These are phyloP conservation scores for Ceratocystis huliohia DNA, from an alignment of 2,329 filamentous ascomycete genomes.

Conservation along the genomic window DNA sequence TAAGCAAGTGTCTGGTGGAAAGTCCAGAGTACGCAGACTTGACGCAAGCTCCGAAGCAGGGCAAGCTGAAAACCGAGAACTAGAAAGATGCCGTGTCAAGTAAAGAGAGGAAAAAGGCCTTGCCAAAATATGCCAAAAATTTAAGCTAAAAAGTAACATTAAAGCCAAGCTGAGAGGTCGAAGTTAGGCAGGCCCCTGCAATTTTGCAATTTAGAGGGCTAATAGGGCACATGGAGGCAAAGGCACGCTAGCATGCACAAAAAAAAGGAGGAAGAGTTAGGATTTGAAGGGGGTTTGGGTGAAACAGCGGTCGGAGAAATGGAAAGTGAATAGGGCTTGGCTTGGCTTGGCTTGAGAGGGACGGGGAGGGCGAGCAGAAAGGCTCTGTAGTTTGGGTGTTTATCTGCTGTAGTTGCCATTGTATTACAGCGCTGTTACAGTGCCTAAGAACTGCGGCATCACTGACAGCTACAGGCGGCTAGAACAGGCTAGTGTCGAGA, in stretches of 20 bases:
- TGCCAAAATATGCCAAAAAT: no score
- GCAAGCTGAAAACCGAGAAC: not conserved
- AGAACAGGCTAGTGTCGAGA: no score
- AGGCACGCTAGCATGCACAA: not conserved
- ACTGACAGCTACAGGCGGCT: no score
- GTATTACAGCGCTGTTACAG: not conserved
- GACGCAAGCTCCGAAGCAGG: not conserved
- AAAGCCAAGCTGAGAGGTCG: not conserved
- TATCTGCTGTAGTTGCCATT: not conserved
- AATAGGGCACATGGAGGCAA: no score
- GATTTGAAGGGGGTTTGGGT: not conserved
- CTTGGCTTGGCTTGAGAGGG: no score
- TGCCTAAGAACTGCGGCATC: no score
- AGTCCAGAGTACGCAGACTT: not conserved
- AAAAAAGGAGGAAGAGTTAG: not conserved
- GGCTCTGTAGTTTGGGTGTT: not conserved
- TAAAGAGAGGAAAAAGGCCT: not conserved
- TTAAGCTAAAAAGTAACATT: not conserved
- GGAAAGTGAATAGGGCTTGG: not conserved
- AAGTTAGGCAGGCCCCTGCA: not conserved
- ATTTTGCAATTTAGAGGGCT: not conserved
- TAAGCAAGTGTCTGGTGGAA: not conserved
- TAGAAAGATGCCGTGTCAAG: not conserved
- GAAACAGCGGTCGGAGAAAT: constrained; percentile 2
- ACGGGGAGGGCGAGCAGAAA: not conserved